Evolutionary conservation across 345 rosid genomes (phyloP).

Genomic region (Luvunga scandens): DNA sequence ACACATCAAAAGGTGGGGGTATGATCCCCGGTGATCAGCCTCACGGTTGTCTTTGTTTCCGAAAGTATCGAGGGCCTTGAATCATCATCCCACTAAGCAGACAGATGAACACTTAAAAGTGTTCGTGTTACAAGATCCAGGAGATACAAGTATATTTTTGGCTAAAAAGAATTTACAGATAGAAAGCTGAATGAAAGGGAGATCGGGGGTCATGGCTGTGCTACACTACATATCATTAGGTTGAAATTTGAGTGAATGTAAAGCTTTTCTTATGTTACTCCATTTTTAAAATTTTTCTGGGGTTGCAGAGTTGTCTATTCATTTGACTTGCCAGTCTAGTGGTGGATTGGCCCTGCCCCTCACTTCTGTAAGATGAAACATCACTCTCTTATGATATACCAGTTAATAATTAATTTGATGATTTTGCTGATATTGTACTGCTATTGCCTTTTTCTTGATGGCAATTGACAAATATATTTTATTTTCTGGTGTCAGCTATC

Average conservation of each 20-base stretch:
- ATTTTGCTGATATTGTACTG: neutral
- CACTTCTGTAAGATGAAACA: constrained; percentile 12
- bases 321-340: constrained; percentile 10
- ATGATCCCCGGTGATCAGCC: constrained; percentile 93
- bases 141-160: constrained; percentile 14
- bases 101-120: constrained; percentile 8
- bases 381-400: neutral
- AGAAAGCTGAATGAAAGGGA: constrained; percentile 4
- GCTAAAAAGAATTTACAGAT: constrained; percentile 5
- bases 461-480: neutral
- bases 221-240: constrained; percentile 3
- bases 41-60: constrained; percentile 83
- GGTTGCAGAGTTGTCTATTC: constrained; percentile 17
- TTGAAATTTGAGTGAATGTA: constrained; percentile 22
- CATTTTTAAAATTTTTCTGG: constrained; percentile 2
- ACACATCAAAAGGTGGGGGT: constrained; percentile 91
- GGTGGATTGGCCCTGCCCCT: constrained; percentile 9
- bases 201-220: constrained; percentile 13
- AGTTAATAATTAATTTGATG: constrained; percentile 1
- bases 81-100: constrained; percentile 1
- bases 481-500: too few species aligned
- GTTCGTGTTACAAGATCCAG: neutral
- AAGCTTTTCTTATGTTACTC: constrained; percentile 25
- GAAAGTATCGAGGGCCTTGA: constrained; percentile 83
- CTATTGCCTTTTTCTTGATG: neutral